Base-by-base conservation (phyloP, 805 yeast genomes). In the Saccharomycopsis sp. region DNA sequence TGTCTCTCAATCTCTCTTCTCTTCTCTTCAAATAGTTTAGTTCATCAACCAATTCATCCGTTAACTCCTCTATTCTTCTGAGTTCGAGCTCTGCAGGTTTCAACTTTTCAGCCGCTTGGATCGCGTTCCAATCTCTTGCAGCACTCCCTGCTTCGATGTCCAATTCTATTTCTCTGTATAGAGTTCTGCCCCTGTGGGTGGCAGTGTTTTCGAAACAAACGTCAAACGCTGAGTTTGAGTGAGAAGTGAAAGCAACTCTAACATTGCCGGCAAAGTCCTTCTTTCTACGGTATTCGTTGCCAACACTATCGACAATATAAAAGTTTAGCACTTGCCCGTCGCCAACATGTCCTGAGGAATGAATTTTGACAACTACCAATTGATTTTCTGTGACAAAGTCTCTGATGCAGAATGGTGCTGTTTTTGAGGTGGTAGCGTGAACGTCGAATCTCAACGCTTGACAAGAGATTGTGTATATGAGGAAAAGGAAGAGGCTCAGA, bases 111-210 rank as follows among this genome's bases (percentile, higher is more conserved):
- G 82, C 74, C 35, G 95, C 88, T 67, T 88, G 96, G 48, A 88
- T 68, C 18, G 87, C 85, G 58, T 87, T 86, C 96, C 97, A 92
- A 65, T 92, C 97, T 62, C 97, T 80, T 31, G 97, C 98, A 54
- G 87, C 84, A 38, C 96, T 84, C 33, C 98, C 98, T 48, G 87
- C 78, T 61, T 92, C 97, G 45, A 92, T 80, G 50, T 88, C 96
- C 54, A 92, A 67, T 56, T 87, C 96, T 52, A 92, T 67, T 39
- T 80, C 80, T 61, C 97, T 79, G 46, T 64, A 59, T 51, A 71
- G 53, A 22, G 67, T 58, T 34, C 67, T 64, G 20, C 71, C 70
- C 41, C 62, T 59, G 46, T 57, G 58, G 16, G 59, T 57, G 19
- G 51, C 48, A 37, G 67, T 59, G 61, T 92, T 89, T 46, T 79